Evolutionary conservation across 768 basidiomycete genomes (phyloP).

Genomic region (Amanita polypyramis): DNA sequence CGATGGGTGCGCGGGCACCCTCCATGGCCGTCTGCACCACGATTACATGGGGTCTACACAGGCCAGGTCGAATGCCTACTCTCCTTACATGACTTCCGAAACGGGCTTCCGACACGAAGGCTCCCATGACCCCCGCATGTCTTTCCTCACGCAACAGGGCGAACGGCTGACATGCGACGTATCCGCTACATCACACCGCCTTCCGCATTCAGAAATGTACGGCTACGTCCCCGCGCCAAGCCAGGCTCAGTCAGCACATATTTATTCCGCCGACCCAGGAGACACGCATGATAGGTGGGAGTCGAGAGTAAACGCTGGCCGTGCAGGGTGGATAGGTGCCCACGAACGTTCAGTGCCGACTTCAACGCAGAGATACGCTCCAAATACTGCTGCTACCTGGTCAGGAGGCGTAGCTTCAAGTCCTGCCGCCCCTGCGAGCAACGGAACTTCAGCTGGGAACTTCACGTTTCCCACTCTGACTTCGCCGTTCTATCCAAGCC

Average conservation of each 20-base stretch:
- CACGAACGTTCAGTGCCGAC: constrained; percentile 2
- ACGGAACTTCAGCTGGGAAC: neutral
- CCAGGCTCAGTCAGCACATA: constrained; percentile 6
- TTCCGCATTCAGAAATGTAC: constrained; percentile 5
- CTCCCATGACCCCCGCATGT: constrained; percentile 16
- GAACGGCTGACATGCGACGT: constrained; percentile 1
- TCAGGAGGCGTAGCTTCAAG: neutral
- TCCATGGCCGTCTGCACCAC: constrained; percentile 19
- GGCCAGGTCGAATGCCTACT: constrained; percentile 1
- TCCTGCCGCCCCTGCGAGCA: neutral
- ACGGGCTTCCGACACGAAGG: constrained; percentile 9
- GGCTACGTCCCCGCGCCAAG: neutral
- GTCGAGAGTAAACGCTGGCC: constrained; percentile 1
- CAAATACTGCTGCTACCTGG: neutral
- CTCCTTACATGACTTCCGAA: constrained; percentile 8
- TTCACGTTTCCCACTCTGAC: constrained; percentile 43
- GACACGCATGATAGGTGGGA: constrained; percentile 9
- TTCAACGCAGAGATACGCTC: neutral
- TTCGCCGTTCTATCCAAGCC: constrained; percentile 44
- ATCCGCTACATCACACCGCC: constrained; percentile 1
- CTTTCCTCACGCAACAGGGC: constrained; percentile 11
- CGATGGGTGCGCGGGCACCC: constrained; percentile 14
- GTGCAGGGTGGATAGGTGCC: constrained; percentile 1
- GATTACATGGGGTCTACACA: constrained; percentile 9
- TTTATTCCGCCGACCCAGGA: constrained; percentile 6